Conservation (phyloP, 305 asterid species). For the Andrographis paniculata region DNA sequence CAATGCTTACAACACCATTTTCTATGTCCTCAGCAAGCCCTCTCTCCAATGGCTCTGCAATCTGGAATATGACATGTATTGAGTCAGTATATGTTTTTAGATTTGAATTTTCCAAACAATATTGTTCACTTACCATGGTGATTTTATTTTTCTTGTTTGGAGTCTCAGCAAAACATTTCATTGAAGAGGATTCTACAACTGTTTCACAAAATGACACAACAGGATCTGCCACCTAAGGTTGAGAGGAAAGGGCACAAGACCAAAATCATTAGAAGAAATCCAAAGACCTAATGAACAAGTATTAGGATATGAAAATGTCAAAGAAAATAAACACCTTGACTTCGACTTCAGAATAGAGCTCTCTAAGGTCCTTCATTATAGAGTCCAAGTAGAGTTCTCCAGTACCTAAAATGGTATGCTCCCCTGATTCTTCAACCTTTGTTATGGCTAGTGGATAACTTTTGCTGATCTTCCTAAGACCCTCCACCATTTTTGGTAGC, state of each 20-base stretch:
- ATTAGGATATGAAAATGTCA: background rate
- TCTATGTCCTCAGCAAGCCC: constrained; percentile 99
- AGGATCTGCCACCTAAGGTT: constrained; percentile 86
- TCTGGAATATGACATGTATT: constrained; percentile 31
- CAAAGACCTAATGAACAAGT: background rate
- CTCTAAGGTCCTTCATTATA: constrained; percentile 97
- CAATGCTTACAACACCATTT: constrained; percentile 80
- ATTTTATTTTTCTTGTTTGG: constrained; percentile 96
- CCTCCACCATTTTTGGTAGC: constrained; percentile 99
- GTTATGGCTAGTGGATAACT: constrained; percentile 98
- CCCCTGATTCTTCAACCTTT: constrained; percentile 97
- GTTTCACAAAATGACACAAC: constrained; percentile 98
- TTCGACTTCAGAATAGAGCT: constrained; percentile 97
- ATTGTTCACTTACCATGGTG: constrained; percentile 69
- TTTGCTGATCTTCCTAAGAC: constrained; percentile 95
- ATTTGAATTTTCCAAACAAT: background rate
- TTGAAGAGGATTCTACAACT: constrained; percentile 93
- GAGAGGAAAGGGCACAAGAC: constrained; percentile 10
- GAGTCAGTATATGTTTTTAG: background rate
- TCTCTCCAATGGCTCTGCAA: constrained; percentile 93
- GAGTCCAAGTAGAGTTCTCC: constrained; percentile 94
- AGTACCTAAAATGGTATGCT: constrained; percentile 95
- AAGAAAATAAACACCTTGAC: constrained; percentile 62
- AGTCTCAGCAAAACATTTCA: constrained; percentile 98
- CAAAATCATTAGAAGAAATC: constrained; percentile 8